Percentiles rank a stretch among this genome's conserved stretches.
These are phyloP conservation scores for Phanerochaete sordida DNA, from an alignment of 768 basidiomycete species.

Conservation along the genomic window DNA sequence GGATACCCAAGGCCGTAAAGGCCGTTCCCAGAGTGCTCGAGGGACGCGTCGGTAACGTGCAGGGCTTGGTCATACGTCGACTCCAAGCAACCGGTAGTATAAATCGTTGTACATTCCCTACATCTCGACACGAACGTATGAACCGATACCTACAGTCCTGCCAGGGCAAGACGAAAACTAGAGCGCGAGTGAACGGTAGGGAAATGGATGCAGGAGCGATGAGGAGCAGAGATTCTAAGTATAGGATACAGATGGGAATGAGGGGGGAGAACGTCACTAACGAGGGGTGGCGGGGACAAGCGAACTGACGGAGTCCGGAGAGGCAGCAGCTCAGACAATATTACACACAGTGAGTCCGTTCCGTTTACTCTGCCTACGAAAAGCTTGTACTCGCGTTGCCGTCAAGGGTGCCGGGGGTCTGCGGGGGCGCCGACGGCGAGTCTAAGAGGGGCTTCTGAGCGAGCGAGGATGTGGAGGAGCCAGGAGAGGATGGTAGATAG, in stretches of 20 bases:
- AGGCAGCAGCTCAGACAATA: neutral
- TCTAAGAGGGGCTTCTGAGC: slow-evolving; percentile 37
- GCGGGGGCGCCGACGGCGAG: neutral
- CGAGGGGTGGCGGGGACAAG: neutral
- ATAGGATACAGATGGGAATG: neutral
- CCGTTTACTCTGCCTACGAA: neutral
- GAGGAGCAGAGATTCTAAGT: neutral
- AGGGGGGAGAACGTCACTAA: neutral
- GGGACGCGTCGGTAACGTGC: no score
- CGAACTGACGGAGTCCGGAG: neutral
- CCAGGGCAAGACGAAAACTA: neutral
- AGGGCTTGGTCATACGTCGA: no score
- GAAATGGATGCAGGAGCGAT: neutral
- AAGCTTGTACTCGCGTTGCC: neutral
- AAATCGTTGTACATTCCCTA: neutral
- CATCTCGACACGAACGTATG: neutral
- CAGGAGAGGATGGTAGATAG: slow-evolving; percentile 42
- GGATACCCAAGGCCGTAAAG: no score
- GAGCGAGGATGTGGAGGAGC: slow-evolving; percentile 37
- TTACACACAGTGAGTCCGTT: neutral
- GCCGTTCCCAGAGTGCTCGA: no score
- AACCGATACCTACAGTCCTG: neutral
- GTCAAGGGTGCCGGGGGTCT: neutral
- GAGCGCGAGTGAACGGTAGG: neutral
- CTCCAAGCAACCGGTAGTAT: neutral